These are phyloP conservation scores for Xanthoceras sorbifolium DNA, from an alignment of 345 rosid genomes.

Conservation along the genomic window DNA sequence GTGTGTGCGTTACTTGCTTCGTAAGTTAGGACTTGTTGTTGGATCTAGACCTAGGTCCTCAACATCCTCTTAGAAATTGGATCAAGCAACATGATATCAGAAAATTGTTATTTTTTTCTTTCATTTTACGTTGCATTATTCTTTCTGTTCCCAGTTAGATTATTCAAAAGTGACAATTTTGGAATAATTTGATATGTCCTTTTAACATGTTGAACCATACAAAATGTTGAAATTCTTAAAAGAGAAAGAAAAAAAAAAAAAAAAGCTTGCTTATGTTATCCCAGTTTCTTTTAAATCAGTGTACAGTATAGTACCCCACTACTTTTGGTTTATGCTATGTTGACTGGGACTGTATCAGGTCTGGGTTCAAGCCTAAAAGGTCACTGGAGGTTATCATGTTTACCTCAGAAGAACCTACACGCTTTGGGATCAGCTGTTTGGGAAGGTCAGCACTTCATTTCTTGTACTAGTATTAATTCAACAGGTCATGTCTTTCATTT, in stretches of 20 bases:
- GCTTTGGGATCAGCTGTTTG: constrained; percentile 92
- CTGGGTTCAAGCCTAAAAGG: constrained; percentile 82
- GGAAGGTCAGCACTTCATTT: constrained; percentile 65
- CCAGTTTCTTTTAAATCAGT: constrained; percentile 4
- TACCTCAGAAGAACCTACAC: constrained; percentile 97
- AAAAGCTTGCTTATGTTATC: constrained; percentile 8
- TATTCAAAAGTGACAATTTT: too few species aligned
- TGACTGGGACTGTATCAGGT: constrained; percentile 44
- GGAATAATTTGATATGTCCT: neutral
- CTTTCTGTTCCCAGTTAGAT: neutral
- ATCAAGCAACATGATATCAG: neutral
- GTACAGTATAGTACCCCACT: neutral
- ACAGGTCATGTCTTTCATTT: neutral
- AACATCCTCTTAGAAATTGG: neutral
- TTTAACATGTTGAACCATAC: neutral
- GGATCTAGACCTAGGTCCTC: too few species aligned
- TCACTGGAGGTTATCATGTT: constrained; percentile 82
- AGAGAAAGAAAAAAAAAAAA: too few species aligned
- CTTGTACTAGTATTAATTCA: neutral
- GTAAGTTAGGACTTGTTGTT: too few species aligned
- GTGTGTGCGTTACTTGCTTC: too few species aligned
- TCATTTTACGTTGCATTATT: neutral
- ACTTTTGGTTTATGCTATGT: constrained; percentile 14
- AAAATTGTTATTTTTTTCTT: neutral
- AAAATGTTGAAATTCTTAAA: neutral